Percentiles rank a stretch among this genome's conserved stretches.
These are phyloP conservation scores for Seiridium unicorne DNA, from an alignment of 2,329 filamentous ascomycete species.

Conservation along the genomic window DNA sequence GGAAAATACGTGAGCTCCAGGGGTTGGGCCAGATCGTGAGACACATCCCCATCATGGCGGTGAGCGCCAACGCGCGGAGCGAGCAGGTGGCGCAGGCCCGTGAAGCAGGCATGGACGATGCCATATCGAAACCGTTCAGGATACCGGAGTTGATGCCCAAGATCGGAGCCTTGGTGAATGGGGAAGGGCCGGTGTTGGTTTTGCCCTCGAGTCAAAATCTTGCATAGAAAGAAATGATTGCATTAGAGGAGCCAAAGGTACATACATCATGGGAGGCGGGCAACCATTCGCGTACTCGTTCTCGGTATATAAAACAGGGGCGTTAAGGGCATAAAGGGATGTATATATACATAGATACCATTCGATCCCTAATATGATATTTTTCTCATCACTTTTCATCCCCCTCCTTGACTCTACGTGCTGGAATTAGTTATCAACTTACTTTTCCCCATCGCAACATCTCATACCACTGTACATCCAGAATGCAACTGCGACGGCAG, in stretches of 20 bases:
- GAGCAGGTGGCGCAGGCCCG: constrained; percentile 73
- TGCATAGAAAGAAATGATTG: background rate
- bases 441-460: no score
- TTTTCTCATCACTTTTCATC: no score
- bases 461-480: no score
- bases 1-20: constrained; percentile 67
- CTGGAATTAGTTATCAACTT: no score
- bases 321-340: background rate
- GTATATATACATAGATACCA: background rate
- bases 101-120: constrained; percentile 49
- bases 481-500: no score
- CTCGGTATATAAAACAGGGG: background rate
- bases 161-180: constrained; percentile 7
- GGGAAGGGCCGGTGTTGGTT: background rate
- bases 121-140: constrained; percentile 10
- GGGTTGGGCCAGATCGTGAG: constrained; percentile 58
- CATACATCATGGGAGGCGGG: background rate
- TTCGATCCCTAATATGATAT: no score
- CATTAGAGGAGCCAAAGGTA: background rate
- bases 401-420: no score
- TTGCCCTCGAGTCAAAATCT: background rate
- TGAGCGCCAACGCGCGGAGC: constrained; percentile 75
- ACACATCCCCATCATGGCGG: constrained; percentile 73
- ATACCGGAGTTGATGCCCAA: constrained; percentile 11
- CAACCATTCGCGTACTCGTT: no score